A percentile compares a stretch with the other conserved stretches of the same genome.
phyloP scores from a whole-genome alignment of 352 stramenopile species.

The Phytophthora constricta region DNA sequence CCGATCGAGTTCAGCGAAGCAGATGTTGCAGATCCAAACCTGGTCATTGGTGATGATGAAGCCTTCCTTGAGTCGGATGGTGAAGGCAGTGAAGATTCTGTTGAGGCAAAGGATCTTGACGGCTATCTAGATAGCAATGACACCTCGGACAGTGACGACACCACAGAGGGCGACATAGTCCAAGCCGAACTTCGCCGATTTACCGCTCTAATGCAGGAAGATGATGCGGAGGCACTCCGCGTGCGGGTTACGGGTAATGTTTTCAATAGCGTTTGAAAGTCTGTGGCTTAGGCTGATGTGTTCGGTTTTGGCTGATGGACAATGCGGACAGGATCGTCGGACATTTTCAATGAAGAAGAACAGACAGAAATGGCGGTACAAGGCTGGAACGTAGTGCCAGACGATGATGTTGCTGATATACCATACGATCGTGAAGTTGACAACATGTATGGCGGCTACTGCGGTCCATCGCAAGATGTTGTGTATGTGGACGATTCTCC shows the following conservation, averaged over 20 bases:
- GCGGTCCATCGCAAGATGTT: background rate
- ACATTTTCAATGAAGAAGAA: background rate
- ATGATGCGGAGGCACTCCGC: background rate
- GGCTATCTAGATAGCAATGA: no score
- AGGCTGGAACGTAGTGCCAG: background rate
- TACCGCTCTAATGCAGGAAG: background rate
- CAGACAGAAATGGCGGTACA: background rate
- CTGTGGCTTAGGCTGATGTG: background rate
- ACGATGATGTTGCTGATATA: background rate
- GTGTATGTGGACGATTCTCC: background rate
- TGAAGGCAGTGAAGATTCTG: no score
- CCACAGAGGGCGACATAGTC: background rate
- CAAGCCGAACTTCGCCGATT: background rate
- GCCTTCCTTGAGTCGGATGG: no score
- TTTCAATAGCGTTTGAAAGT: no score
- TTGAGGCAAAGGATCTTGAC: no score
- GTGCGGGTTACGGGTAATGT: background rate
- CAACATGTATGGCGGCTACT: background rate
- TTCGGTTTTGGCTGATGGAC: background rate
- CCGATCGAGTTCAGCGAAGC: no score
- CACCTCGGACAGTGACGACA: no score
- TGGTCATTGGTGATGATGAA: no score
- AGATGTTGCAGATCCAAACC: no score
- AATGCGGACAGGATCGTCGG: background rate
- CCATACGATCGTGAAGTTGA: background rate